phyloP scores from a whole-genome alignment of 129 eudicot species.

The Ambrosia trifida region DNA sequence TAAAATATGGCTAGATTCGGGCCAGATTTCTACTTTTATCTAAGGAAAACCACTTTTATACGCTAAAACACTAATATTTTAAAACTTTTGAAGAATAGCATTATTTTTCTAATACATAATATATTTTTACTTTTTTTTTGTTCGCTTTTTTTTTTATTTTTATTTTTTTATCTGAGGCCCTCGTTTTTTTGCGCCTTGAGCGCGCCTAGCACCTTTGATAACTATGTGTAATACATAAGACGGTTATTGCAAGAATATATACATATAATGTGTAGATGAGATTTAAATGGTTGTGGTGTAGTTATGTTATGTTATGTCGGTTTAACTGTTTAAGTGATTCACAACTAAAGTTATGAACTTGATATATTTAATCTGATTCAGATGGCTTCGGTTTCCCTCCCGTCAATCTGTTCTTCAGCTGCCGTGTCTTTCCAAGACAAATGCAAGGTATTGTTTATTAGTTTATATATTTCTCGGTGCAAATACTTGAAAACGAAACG shows the following conservation, averaged over 20 bases:
- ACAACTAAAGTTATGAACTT: neutral
- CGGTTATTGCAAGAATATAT: neutral
- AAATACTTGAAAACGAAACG: neutral
- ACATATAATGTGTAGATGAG: conserved; percentile 7
- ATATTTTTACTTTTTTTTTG: too few species aligned
- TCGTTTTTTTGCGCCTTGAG: too few species aligned
- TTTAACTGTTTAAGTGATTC: neutral
- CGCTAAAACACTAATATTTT: too few species aligned
- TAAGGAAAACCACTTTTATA: too few species aligned
- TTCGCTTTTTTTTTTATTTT: too few species aligned
- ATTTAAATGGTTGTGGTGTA: neutral
- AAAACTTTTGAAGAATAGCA: too few species aligned
- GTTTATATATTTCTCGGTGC: neutral
- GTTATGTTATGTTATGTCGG: neutral
- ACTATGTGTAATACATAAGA: too few species aligned
- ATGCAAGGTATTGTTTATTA: conserved; percentile 41
- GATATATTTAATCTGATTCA: conserved; percentile 24
- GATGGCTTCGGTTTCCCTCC: conserved; percentile 60
- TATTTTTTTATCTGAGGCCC: too few species aligned
- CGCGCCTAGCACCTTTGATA: too few species aligned
- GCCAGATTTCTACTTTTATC: too few species aligned
- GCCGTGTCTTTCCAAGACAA: conserved; percentile 42
- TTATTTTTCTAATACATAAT: too few species aligned
- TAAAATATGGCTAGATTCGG: too few species aligned
- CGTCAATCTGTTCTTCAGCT: conserved; percentile 42